phyloP scores from a whole-genome alignment of 441 rosid species.

The Populus trichocarpa region DNA sequence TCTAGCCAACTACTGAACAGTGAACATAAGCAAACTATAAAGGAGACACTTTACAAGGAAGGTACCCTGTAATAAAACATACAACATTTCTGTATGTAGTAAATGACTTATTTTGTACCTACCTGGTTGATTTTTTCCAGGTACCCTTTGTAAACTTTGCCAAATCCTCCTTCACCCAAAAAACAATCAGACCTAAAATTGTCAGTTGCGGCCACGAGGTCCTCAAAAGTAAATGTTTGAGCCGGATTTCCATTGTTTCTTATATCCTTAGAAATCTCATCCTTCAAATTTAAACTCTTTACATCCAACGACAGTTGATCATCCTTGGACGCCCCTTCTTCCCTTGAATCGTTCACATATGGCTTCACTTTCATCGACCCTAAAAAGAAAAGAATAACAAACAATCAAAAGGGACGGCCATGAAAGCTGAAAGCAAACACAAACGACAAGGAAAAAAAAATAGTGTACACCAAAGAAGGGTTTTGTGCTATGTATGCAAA shows the following conservation, averaged over 20 bases:
- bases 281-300: slow-evolving; percentile 36
- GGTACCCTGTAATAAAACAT: neutral
- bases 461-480: neutral
- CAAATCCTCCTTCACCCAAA: slow-evolving; percentile 82
- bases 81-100: neutral
- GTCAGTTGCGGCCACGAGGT: slow-evolving; percentile 41
- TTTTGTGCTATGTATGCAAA: neutral
- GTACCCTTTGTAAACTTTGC: slow-evolving; percentile 67
- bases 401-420: neutral
- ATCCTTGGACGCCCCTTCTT: slow-evolving; percentile 30
- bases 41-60: neutral
- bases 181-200: slow-evolving; percentile 54
- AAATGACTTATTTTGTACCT: slow-evolving; percentile 4
- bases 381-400: neutral
- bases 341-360: slow-evolving; percentile 23
- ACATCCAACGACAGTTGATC: slow-evolving; percentile 44
- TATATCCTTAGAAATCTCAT: slow-evolving; percentile 21
- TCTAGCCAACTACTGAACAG: neutral
- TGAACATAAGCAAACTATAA: neutral
- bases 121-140: slow-evolving; percentile 56
- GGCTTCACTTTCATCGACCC: slow-evolving; percentile 38
- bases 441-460: neutral
- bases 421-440: neutral
- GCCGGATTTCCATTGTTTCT: slow-evolving; percentile 22
- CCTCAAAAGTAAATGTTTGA: slow-evolving; percentile 42